Base-by-base conservation (phyloP, 1,284 basidiomycete genomes). In the Cryptococcus sp. region DNA sequence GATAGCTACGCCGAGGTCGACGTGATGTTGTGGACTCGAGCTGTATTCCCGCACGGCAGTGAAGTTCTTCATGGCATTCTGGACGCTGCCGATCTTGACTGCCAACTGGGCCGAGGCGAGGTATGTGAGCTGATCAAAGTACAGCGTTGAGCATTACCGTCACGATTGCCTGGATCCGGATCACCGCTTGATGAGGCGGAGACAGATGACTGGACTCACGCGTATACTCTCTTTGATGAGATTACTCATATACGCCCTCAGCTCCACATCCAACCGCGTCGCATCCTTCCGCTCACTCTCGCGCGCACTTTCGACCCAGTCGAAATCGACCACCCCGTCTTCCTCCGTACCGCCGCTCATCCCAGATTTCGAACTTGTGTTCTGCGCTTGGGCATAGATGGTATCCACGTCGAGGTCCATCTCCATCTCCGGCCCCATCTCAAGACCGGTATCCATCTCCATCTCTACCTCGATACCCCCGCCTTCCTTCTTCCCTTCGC, bases 181-280 rank as follows among this genome's bases (percentile, higher is more conserved):
- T n/a, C 52, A 53, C 16, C 39, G 27, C 25, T 3, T 41, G 3
- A 11, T 25, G 27, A 39, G 15, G 25, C 3, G 2, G 42, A 25
- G 1, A 3, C 35, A 50, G 54, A 8, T 23, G 25, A 46, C 19
- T 20, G 39, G 38, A 63, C 75, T 64, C 60, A 77, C 75, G 27
- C 75, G 50, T 30, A 77, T 77, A 57, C 68, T 71, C 64, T 77
- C 75, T 52, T 73, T 76, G 67, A 76, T 76, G 25, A 77, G 63
- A 55, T 76, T 77, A 55, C 69, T 71, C 62, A 74, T 65, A 61
- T 76, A 77, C 10, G 73, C 73, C 49, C 65, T 69, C 25, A 76
- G 62, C 60, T 77, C 76, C 11, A 77, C 70, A 27, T 61, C 64
- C 53, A 76, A 61, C 45, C 63, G 65, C n/a, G 58, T 53, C 17